These are phyloP conservation scores for Brassica balearica DNA, from an alignment of 441 rosid genomes.

Conservation along the genomic window DNA sequence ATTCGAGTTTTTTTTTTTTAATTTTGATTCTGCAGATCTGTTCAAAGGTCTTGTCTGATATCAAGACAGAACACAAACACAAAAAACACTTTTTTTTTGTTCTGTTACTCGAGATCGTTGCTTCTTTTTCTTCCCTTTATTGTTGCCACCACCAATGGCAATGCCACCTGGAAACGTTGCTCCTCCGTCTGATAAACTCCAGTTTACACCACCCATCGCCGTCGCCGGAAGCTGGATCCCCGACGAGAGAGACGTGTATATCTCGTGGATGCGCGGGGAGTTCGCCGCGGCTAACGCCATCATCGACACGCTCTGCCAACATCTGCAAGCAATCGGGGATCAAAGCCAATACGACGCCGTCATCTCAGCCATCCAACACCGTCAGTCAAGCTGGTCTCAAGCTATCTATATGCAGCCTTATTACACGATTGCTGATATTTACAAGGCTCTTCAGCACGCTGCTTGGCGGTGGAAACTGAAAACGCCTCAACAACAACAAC, in stretches of 20 bases:
- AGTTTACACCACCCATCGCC: conserved; percentile 24
- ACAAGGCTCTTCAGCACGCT: conserved; percentile 66
- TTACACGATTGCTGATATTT: conserved; percentile 66
- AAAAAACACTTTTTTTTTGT: no score
- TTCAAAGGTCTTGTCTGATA: conserved; percentile 15
- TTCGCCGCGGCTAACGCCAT: conserved; percentile 94
- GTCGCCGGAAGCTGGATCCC: conserved; percentile 62
- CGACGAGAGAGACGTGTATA: conserved; percentile 79
- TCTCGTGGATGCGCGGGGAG: conserved; percentile 85
- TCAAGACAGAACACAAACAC: not conserved
- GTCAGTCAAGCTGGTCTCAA: conserved; percentile 80
- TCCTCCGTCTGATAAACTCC: conserved; percentile 18
- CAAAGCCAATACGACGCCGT: conserved; percentile 71
- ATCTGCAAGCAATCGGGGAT: conserved; percentile 64
- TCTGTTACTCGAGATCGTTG: conserved; percentile 8
- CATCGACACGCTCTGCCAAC: conserved; percentile 74
- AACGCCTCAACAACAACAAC: not conserved
- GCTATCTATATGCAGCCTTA: conserved; percentile 90
- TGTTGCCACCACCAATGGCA: conserved; percentile 57
- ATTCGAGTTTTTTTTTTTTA: not conserved
- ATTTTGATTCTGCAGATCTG: conserved; percentile 36
- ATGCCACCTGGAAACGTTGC: conserved; percentile 78
- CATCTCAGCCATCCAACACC: conserved; percentile 60
- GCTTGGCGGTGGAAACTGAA: conserved; percentile 58
- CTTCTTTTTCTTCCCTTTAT: not conserved